Evolutionary conservation across 1,284 basidiomycete species (phyloP).

Genomic region (Austroboletus niveus): DNA sequence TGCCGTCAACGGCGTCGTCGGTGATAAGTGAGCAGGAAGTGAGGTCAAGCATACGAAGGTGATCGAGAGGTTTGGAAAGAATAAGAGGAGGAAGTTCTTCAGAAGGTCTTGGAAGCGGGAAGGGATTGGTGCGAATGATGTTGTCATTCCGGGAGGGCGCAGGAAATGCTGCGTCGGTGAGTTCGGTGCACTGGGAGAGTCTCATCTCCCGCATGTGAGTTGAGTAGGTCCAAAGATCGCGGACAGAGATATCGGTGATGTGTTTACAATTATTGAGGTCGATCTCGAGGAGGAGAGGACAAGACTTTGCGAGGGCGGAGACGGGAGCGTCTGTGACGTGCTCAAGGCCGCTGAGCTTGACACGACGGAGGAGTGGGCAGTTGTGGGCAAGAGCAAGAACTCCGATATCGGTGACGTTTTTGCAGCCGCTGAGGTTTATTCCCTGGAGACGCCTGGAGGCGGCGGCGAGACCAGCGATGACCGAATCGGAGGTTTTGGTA

Average conservation of each 20-base stretch:
- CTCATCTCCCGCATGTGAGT: constrained; percentile 89
- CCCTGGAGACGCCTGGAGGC: constrained; percentile 84
- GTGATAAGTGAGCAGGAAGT: constrained; percentile 83
- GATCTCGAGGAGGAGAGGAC: constrained; percentile 89
- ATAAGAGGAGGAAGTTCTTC: constrained; percentile 62
- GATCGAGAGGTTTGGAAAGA: constrained; percentile 65
- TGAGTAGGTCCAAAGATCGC: constrained; percentile 82
- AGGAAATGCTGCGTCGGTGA: constrained; percentile 90
- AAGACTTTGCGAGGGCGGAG: constrained; percentile 74
- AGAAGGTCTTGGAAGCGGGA: constrained; percentile 38
- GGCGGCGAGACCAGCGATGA: constrained; percentile 69
- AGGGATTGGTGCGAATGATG: constrained; percentile 44
- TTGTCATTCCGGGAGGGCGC: constrained; percentile 48
- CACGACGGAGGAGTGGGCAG: constrained; percentile 79
- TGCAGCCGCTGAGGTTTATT: constrained; percentile 89
- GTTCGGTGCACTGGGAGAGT: constrained; percentile 74
- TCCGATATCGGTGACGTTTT: constrained; percentile 76
- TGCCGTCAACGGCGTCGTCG: constrained; percentile 89
- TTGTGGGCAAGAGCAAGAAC: constrained; percentile 74
- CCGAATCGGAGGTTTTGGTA: constrained; percentile 63
- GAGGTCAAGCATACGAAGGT: constrained; percentile 86
- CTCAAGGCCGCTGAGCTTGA: constrained; percentile 82
- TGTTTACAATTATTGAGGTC: constrained; percentile 85
- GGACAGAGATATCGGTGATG: constrained; percentile 77
- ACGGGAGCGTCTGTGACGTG: constrained; percentile 81